These are phyloP conservation scores for Flaveria trinervia DNA, from an alignment of 129 eudicot genomes.

Conservation along the genomic window DNA sequence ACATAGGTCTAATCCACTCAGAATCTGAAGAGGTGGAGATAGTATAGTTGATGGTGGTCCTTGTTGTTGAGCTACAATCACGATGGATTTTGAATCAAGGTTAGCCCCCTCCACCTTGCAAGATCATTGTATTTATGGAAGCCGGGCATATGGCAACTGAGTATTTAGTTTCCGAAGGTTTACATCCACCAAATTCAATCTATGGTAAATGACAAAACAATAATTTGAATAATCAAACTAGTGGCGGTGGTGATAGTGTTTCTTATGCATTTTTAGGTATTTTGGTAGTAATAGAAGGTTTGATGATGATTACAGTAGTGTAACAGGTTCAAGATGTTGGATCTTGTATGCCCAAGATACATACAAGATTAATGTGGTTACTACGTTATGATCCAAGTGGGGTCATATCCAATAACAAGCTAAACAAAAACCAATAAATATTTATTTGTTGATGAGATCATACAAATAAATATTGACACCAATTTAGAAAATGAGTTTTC, in stretches of 20 bases:
- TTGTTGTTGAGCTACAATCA: conserved; percentile 54
- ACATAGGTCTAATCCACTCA: conserved; percentile 56
- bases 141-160: conserved; percentile 88
- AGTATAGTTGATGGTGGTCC: conserved; percentile 44
- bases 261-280: conserved; percentile 44
- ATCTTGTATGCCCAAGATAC: too few relatives aligned
- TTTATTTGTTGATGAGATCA: too few relatives aligned
- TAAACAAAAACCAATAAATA: too few relatives aligned
- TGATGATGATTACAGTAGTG: conserved; percentile 34
- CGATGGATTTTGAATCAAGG: conserved; percentile 65
- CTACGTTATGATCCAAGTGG: too few relatives aligned
- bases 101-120: conserved; percentile 53
- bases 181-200: conserved; percentile 56
- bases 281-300: conserved; percentile 43
- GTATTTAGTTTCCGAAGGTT: conserved; percentile 77
- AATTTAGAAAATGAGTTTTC: too few relatives aligned
- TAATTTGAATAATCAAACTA: conserved; percentile 53
- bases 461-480: too few relatives aligned
- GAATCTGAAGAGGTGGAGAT: conserved; percentile 45
- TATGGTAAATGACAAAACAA: conserved; percentile 60
- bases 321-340: too few relatives aligned
- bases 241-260: conserved; percentile 42
- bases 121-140: conserved; percentile 69
- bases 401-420: too few relatives aligned
- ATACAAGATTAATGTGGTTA: too few relatives aligned